Base-by-base conservation (phyloP, 140 eudicot species). In the Ambrosia hybrid region DNA sequence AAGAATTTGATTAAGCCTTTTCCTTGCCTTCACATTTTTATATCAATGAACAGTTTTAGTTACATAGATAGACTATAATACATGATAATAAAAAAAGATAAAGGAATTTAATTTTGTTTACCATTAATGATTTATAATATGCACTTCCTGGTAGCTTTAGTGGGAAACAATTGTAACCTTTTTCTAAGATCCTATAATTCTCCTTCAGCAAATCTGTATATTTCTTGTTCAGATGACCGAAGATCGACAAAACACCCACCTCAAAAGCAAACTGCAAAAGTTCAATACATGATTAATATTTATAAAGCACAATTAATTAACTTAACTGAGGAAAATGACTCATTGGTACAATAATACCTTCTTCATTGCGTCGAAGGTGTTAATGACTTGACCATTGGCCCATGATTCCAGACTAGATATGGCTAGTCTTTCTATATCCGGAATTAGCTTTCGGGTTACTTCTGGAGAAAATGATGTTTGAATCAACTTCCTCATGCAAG, bases 111-210 rank as follows among this genome's bases (percentile, higher is more conserved):
- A 48, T 21, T 13, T 17, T 64, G 64, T 72, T 72, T 85, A 89
- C 98, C 90, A 43, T 39, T 39, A 83, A 34, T 48, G 98, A 92
- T 67, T 84, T 92, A 70, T 82, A 84, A 76, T 89, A 89, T 10
- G 90, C 85, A 21, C 90, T 92, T 79, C 96, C 95, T 3, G 98
- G 98, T 30, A 92, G 58, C 49, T 70, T 87, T 74, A 88, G 78
- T 13, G 96, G 95, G 73, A 87, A 89, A 73, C 92, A 82, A 63
- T 92, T 92, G 87, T 92, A 92, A 46, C 98, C 98, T 51, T 84
- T 87, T 46, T 89, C 95, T 30, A 92, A 67, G n/a, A 83, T 83
- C 78, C 69, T 48, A 78, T 92, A 92, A 70, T 89, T 85, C 60
- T 87, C 68, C 86, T 83, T 85, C 48, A 92, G 73, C 81, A 80